Percentiles rank a stretch among this genome's conserved stretches.
These are phyloP conservation scores for Mycocalia duriaeana DNA, from an alignment of 1,284 basidiomycete genomes.

Conservation along the genomic window DNA sequence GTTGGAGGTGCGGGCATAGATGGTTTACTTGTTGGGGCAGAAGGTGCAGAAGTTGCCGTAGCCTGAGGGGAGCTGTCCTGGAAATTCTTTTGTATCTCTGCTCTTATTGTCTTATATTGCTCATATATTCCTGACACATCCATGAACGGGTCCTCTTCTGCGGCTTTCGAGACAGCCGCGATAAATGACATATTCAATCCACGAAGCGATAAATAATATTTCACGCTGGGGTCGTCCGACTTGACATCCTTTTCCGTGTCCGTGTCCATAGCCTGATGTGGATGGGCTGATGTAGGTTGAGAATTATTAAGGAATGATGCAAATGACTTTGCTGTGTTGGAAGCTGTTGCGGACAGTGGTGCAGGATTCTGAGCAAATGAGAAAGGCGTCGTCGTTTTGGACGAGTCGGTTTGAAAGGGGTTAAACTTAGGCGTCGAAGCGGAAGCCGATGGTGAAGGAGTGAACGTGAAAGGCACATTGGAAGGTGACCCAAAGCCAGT, in stretches of 20 bases:
- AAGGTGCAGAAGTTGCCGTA: slow-evolving; percentile 13
- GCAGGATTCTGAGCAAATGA: slow-evolving; percentile 7
- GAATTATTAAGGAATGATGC: slow-evolving; percentile 30
- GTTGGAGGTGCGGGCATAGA: slow-evolving; percentile 42
- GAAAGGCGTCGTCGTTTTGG: neutral
- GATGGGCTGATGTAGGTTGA: slow-evolving; percentile 8
- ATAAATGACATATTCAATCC: slow-evolving; percentile 78
- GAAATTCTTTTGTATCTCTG: slow-evolving; percentile 53
- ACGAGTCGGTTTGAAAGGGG: neutral
- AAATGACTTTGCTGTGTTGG: slow-evolving; percentile 38
- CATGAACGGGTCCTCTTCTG: slow-evolving; percentile 75
- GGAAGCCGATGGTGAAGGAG: slow-evolving; percentile 16
- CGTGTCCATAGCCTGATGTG: slow-evolving; percentile 3
- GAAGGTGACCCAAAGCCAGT: slow-evolving; percentile 37
- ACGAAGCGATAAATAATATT: slow-evolving; percentile 72
- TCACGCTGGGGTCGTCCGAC: slow-evolving; percentile 24
- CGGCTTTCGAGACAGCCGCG: slow-evolving; percentile 52
- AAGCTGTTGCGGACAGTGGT: slow-evolving; percentile 27
- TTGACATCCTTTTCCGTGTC: slow-evolving; percentile 1
- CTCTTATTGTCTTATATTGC: slow-evolving; percentile 60
- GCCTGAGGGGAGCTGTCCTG: slow-evolving; percentile 25
- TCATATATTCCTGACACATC: slow-evolving; percentile 60
- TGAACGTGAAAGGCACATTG: neutral
- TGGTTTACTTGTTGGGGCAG: slow-evolving; percentile 9
- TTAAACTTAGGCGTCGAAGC: slow-evolving; percentile 24